Base-by-base conservation (phyloP, 352 stramenopile genomes). In the Phytophthora vignae region DNA sequence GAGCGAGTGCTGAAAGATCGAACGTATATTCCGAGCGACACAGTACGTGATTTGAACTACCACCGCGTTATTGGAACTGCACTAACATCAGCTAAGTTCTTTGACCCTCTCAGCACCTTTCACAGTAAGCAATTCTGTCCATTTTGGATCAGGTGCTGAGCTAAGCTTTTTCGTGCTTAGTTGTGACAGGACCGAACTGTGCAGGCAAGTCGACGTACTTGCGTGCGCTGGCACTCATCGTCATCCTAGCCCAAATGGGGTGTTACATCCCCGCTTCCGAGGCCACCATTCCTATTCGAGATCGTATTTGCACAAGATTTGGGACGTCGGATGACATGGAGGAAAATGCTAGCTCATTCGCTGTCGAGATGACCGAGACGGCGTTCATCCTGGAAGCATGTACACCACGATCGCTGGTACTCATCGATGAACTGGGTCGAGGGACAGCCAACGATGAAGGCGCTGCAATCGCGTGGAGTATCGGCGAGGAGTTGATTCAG, bases 271-370 rank as follows among this genome's bases (percentile, higher is more conserved):
- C 94, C 12, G 94, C 94, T 33, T 76, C 81, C 22, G 78, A 90
- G 36, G 94, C 92, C 11, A 73, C 72, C 21, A 91, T 98, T 68
- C 90, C 93, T 11, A 75, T 98, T 63, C 77, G 90, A 33, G 88
- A 97, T 69, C 81, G 92, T 2, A 93, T 98, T n/a, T 91, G 96
- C 52, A 97, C 94, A 12, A 82, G 94, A 54, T 96, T 98, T 48
- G 93, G 92, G 10, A 98, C 93, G 7, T 94, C 90, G 3, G 94
- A 98, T 55, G 92, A 98, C 60, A 97, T 98, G 85, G 94, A 98
- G 78, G 91, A 97, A 70, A 98, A 98, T 67, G 76, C 94, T 17
- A 98, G 91, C 57, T 97, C 93, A 4, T 98, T 98, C 69, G 83
- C 81, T 11, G 84, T 97, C 27, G 94, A 98, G 61, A 98, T 98